A percentile compares a stretch with the other conserved stretches of the same genome.
Evolutionary conservation across 2,329 filamentous ascomycete species (phyloP).

Genomic region (Aspergillus arachidicola): DNA sequence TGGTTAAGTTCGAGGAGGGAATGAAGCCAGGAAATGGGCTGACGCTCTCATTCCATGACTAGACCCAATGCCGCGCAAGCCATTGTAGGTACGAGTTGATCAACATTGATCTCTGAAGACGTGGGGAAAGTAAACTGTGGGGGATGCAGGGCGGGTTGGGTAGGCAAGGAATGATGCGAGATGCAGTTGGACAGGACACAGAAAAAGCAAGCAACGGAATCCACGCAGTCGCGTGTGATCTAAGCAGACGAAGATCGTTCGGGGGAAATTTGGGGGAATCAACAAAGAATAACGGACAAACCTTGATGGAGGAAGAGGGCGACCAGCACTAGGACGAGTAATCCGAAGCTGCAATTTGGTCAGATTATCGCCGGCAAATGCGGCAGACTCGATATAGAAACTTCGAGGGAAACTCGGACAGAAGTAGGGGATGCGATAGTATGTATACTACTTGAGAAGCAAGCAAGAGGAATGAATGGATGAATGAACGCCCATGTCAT

Average conservation of each 20-base stretch:
- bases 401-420: neutral
- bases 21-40: conserved; percentile 6
- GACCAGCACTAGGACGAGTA: neutral
- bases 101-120: conserved; percentile 8
- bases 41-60: conserved; percentile 8
- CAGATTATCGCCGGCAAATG: neutral
- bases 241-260: neutral
- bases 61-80: conserved; percentile 10
- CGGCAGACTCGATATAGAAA: neutral
- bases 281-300: neutral
- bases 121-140: conserved; percentile 19
- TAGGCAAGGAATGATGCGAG: conserved; percentile 3
- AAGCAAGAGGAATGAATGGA: neutral
- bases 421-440: neutral
- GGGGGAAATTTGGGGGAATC: neutral
- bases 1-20: conserved; percentile 5
- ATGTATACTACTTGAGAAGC: neutral
- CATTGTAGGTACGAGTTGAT: conserved; percentile 11
- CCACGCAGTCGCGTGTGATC: neutral
- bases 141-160: conserved; percentile 8
- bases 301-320: neutral
- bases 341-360: too few relatives aligned
- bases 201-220: neutral
- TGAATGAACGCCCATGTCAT: neutral
- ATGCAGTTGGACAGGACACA: neutral